Evolutionary conservation across 192 early-diverging fungal species (phyloP).

Genomic region (Coemansia reversa): DNA sequence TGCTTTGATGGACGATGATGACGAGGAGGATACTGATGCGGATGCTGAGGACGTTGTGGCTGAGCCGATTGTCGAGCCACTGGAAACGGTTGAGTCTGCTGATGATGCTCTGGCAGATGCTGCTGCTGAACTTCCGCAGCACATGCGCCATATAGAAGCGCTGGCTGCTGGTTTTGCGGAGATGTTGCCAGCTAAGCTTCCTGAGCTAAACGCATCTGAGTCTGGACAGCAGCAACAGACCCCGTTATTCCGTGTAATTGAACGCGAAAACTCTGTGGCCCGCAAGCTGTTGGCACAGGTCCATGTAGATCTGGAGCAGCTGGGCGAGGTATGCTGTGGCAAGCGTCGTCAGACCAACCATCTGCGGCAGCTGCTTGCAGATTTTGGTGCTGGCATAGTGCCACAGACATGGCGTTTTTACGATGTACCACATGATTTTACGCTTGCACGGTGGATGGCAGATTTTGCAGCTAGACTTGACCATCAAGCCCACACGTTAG

Average conservation of each 20-base stretch:
- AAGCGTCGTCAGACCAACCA: slow-evolving; percentile 87
- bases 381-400: slow-evolving; percentile 68
- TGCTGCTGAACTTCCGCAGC: slow-evolving; percentile 57
- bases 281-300: slow-evolving; percentile 60
- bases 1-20: slow-evolving; percentile 78
- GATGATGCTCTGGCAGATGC: not conserved
- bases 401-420: slow-evolving; percentile 64
- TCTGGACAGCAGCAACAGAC: slow-evolving; percentile 24
- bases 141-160: slow-evolving; percentile 68
- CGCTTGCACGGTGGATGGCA: slow-evolving; percentile 68
- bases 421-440: slow-evolving; percentile 53
- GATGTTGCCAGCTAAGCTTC: slow-evolving; percentile 52
- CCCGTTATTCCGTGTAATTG: slow-evolving; percentile 81
- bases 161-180: slow-evolving; percentile 61
- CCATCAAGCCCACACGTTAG: slow-evolving; percentile 58
- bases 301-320: slow-evolving; percentile 63
- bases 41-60: not conserved
- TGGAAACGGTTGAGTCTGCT: not conserved
- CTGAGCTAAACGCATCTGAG: slow-evolving; percentile 5
- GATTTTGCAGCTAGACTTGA: slow-evolving; percentile 72
- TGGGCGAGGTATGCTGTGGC: slow-evolving; percentile 71
- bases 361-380: slow-evolving; percentile 66
- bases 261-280: slow-evolving; percentile 72
- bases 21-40: slow-evolving; percentile 44
- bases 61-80: not conserved